phyloP scores from a whole-genome alignment of 306 rosid species.

The Fragaria vesca region DNA sequence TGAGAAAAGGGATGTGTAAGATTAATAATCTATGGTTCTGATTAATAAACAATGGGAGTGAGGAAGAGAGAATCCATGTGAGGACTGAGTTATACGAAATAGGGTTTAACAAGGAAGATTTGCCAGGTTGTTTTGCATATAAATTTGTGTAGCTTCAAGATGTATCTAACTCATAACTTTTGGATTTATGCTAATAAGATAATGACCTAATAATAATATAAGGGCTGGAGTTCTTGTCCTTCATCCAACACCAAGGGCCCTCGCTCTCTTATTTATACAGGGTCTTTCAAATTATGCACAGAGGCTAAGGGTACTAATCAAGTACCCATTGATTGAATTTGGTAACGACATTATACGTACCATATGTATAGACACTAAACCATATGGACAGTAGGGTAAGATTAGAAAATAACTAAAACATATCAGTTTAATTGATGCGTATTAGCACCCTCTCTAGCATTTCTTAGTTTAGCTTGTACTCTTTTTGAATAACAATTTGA shows the following conservation, averaged over 20 bases:
- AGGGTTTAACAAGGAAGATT: constrained; percentile 39
- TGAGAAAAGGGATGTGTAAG: constrained; percentile 41
- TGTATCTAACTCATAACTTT: constrained; percentile 44
- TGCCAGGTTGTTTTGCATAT: constrained; percentile 60
- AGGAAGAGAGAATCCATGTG: constrained; percentile 59
- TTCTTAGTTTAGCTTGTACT: too few relatives aligned
- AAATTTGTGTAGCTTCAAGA: constrained; percentile 37
- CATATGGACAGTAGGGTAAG: too few relatives aligned
- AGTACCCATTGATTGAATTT: not conserved
- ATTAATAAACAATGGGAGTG: constrained; percentile 14
- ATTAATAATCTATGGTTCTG: constrained; percentile 21
- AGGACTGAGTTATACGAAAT: constrained; percentile 34
- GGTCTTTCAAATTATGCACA: not conserved
- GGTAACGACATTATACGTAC: not conserved
- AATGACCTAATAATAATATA: constrained; percentile 8
- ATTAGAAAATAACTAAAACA: too few relatives aligned
- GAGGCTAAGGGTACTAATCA: not conserved
- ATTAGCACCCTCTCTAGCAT: too few relatives aligned
- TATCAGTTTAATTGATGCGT: too few relatives aligned
- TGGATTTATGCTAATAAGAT: constrained; percentile 30
- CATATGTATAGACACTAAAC: too few relatives aligned
- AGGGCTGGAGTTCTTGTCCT: constrained; percentile 4
- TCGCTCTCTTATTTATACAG: not conserved
- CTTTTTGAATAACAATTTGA: too few relatives aligned
- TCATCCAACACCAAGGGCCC: constrained; percentile 17